These are phyloP conservation scores for Pythium phragmiticola DNA, from an alignment of 352 stramenopile genomes.

Conservation along the genomic window DNA sequence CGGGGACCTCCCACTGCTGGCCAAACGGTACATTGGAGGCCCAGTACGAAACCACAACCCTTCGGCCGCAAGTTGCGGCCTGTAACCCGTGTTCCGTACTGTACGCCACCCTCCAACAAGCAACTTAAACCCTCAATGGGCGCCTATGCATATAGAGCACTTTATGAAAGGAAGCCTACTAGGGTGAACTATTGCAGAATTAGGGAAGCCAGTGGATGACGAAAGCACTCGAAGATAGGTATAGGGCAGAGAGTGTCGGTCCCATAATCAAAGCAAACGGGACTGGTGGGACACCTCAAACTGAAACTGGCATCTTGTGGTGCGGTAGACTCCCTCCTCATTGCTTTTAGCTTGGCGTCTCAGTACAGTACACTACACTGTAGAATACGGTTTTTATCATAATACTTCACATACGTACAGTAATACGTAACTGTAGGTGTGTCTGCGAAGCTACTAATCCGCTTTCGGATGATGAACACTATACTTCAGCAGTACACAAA, in stretches of 20 bases:
- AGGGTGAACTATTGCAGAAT: constrained; percentile 3
- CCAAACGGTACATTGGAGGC: constrained; percentile 1
- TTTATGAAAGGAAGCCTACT: background rate
- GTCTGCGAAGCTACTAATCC: too few species aligned
- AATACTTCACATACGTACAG: too few species aligned
- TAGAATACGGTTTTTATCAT: too few species aligned
- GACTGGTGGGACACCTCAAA: background rate
- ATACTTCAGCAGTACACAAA: too few species aligned
- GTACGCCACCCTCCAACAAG: background rate
- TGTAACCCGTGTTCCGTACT: too few species aligned
- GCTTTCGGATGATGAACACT: too few species aligned
- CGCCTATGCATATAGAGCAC: background rate
- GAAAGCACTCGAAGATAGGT: constrained; percentile 3
- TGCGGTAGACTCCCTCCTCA: too few species aligned
- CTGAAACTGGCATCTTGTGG: too few species aligned
- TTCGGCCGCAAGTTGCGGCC: too few species aligned
- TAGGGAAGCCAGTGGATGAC: constrained; percentile 4
- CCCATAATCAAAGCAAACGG: background rate
- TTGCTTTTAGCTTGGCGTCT: too few species aligned
- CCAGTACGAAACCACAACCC: constrained; percentile 17
- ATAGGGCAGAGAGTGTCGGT: constrained; percentile 1
- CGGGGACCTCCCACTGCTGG: constrained; percentile 1
- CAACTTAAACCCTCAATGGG: constrained; percentile 3
- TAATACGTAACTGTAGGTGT: too few species aligned
- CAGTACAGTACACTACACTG: too few species aligned